These are phyloP conservation scores for Capronia coronata DNA, from an alignment of 2,329 filamentous ascomycete genomes.

Conservation along the genomic window DNA sequence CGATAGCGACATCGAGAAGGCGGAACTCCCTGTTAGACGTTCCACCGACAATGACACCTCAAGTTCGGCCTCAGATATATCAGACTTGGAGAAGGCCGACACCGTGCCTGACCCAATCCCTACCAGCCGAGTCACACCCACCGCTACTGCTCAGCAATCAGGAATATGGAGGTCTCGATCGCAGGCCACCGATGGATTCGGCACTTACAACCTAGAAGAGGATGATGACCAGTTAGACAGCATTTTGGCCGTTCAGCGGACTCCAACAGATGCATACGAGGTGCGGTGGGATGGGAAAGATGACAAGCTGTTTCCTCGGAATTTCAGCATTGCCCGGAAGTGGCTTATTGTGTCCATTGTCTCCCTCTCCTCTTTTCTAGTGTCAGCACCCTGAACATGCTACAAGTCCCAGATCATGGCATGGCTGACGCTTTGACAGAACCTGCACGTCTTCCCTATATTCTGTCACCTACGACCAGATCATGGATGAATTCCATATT, in stretches of 20 bases:
- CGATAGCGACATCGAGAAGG: conserved; percentile 3
- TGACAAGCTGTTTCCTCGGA: conserved; percentile 68
- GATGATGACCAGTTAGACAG: conserved; percentile 47
- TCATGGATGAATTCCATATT: conserved; percentile 48
- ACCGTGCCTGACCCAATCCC: conserved; percentile 1
- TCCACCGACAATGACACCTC: neutral
- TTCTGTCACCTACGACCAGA: conserved; percentile 69
- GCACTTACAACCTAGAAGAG: conserved; percentile 5
- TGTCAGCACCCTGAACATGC: conserved; percentile 48
- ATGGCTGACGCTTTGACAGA: conserved; percentile 1
- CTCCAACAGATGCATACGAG: conserved; percentile 35
- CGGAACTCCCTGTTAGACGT: neutral
- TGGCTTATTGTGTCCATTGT: conserved; percentile 74
- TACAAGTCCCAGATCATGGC: too few relatives aligned
- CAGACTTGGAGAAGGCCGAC: conserved; percentile 14
- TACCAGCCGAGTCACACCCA: neutral
- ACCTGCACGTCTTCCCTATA: conserved; percentile 82
- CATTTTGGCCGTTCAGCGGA: neutral
- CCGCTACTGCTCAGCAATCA: neutral
- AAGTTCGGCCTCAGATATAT: neutral
- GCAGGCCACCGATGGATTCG: conserved; percentile 11
- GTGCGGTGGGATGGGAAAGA: conserved; percentile 68
- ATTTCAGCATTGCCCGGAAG: conserved; percentile 57
- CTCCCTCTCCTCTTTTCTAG: conserved; percentile 67
- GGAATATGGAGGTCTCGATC: conserved; percentile 1